phyloP scores from a whole-genome alignment of 2,329 filamentous ascomycete genomes.

The Xylariomycetidae sp. region DNA sequence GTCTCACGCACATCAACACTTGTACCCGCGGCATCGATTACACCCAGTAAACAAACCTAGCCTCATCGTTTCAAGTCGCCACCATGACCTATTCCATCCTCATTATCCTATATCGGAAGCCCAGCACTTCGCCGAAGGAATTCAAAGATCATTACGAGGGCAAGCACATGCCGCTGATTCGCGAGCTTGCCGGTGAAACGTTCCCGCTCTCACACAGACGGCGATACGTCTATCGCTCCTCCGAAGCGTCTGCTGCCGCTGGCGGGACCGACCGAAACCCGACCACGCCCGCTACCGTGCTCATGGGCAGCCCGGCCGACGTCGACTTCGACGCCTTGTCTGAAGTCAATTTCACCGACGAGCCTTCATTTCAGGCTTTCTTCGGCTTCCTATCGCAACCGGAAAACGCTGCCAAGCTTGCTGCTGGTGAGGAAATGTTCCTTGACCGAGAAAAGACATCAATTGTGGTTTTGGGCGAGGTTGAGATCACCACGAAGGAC shows the following conservation, averaged over 20 bases:
- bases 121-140: constrained; percentile 13
- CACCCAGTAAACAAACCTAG: too few species aligned
- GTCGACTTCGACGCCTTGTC: constrained; percentile 17
- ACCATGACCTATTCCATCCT: constrained; percentile 12
- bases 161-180: constrained; percentile 12
- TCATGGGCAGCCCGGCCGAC: constrained; percentile 15
- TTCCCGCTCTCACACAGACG: constrained; percentile 18
- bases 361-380: constrained; percentile 16
- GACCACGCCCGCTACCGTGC: constrained; percentile 11
- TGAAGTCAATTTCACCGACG: constrained; percentile 15
- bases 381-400: constrained; percentile 11
- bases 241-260: constrained; percentile 4
- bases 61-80: too few species aligned
- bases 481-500: not conserved
- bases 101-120: constrained; percentile 14
- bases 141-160: constrained; percentile 16
- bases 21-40: too few species aligned
- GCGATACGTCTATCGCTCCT: constrained; percentile 13
- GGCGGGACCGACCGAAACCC: constrained; percentile 10
- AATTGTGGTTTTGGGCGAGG: not conserved
- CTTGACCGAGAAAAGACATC: constrained; percentile 12
- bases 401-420: constrained; percentile 15
- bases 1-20: too few species aligned
- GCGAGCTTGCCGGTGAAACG: constrained; percentile 9
- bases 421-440: constrained; percentile 16